Percentiles rank a stretch among this genome's conserved stretches.
phyloP scores from a whole-genome alignment of 2,329 filamentous ascomycete genomes.

The Colletotrichum sp. region DNA sequence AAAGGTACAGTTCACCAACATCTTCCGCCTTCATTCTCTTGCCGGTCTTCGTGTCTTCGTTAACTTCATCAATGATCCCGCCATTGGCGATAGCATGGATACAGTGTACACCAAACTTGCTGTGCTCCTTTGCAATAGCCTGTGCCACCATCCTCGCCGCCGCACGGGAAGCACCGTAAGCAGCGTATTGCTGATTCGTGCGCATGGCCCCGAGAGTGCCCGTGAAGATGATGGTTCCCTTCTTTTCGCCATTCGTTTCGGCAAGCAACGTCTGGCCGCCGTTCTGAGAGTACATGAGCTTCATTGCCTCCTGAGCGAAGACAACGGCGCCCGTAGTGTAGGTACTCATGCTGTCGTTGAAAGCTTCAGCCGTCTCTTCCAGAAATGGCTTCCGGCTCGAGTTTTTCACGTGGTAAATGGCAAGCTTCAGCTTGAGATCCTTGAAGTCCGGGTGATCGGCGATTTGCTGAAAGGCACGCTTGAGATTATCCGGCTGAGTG shows the following conservation, averaged over 20 bases:
- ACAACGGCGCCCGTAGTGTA: conserved; percentile 62
- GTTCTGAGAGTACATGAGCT: conserved; percentile 56
- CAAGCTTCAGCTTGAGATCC: conserved; percentile 54
- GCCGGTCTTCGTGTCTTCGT: conserved; percentile 49
- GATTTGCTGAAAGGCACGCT: conserved; percentile 54
- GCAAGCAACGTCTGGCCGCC: conserved; percentile 47
- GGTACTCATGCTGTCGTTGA: conserved; percentile 49
- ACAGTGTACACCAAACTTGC: conserved; percentile 60
- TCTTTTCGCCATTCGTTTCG: conserved; percentile 52
- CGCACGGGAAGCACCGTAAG: conserved; percentile 58
- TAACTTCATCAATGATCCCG: conserved; percentile 54
- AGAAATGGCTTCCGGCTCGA: conserved; percentile 59
- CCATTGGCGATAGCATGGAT: conserved; percentile 66
- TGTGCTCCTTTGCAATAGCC: conserved; percentile 61
- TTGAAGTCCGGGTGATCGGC: conserved; percentile 50
- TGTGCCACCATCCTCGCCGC: conserved; percentile 61
- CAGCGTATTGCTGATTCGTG: conserved; percentile 57
- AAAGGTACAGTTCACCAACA: conserved; percentile 61
- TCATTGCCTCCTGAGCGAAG: conserved; percentile 58
- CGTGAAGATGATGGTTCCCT: conserved; percentile 63
- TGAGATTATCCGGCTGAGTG: conserved; percentile 50
- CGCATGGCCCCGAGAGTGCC: conserved; percentile 59
- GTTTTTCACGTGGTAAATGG: conserved; percentile 63
- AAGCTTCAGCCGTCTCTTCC: conserved; percentile 55
- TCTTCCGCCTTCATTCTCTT: conserved; percentile 64